phyloP scores from a whole-genome alignment of 1,139 yeast genomes.

The Sugiyamaella grinbergsii region DNA sequence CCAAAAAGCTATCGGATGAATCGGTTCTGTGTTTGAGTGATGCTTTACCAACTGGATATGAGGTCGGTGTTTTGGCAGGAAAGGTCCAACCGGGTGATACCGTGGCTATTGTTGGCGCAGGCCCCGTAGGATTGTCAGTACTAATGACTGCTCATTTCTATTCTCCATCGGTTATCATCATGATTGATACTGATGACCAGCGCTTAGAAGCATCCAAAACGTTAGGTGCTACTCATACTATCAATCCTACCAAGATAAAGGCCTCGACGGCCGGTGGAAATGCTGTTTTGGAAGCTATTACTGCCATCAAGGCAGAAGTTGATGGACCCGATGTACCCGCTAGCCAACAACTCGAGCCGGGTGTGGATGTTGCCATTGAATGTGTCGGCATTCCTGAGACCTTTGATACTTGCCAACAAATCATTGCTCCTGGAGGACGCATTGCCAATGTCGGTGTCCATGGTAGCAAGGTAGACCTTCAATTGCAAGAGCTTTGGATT shows the following conservation, averaged over 20 bases:
- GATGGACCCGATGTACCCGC: constrained; percentile 25
- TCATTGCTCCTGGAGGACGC: constrained; percentile 51
- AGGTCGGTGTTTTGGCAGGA: constrained; percentile 49
- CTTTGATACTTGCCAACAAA: constrained; percentile 49
- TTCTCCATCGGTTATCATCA: constrained; percentile 46
- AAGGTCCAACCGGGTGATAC: constrained; percentile 46
- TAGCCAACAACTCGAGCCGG: constrained; percentile 38
- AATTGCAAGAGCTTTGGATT: constrained; percentile 50
- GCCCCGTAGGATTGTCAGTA: constrained; percentile 52
- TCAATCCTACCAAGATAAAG: constrained; percentile 43
- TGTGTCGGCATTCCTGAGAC: constrained; percentile 53
- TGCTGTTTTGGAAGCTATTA: constrained; percentile 39
- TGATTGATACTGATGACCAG: constrained; percentile 49
- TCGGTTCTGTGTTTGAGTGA: constrained; percentile 49
- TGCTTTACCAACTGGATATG: constrained; percentile 52
- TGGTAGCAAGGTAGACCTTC: constrained; percentile 48
- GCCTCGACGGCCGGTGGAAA: constrained; percentile 19
- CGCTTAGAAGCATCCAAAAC: constrained; percentile 47
- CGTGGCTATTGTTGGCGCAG: constrained; percentile 54
- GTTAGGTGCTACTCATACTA: constrained; percentile 47
- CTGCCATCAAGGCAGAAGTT: constrained; percentile 33
- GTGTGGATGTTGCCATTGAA: constrained; percentile 55
- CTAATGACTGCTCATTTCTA: constrained; percentile 45
- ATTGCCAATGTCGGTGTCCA: constrained; percentile 54
- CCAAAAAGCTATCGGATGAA: constrained; percentile 43